A percentile compares a stretch with the other conserved stretches of the same genome.
These are phyloP conservation scores for Thuidium tamariscinum DNA, from an alignment of 225 moss, liverwort and hornwort genomes.

Conservation along the genomic window DNA sequence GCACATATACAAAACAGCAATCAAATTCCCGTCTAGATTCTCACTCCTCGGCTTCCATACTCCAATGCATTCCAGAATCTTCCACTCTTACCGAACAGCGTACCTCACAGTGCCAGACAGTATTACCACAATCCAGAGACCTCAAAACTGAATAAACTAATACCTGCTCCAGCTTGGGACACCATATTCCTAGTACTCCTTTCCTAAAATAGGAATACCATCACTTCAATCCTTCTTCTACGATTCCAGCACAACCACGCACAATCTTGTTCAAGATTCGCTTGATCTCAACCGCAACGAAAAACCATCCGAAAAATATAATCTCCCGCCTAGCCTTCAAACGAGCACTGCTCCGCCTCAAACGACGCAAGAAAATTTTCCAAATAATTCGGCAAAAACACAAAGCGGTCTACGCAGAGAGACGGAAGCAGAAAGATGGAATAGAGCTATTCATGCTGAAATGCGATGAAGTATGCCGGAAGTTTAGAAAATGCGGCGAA, in stretches of 20 bases:
- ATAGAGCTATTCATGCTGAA: background rate
- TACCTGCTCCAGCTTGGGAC: background rate
- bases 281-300: background rate
- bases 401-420: background rate
- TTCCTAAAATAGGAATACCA: background rate
- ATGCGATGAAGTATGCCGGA: background rate
- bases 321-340: background rate
- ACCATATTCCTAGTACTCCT: background rate
- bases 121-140: background rate
- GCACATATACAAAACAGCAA: background rate
- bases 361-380: background rate
- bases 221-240: background rate
- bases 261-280: background rate
- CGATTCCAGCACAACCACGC: background rate
- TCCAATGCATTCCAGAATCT: background rate
- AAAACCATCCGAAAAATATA: background rate
- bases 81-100: background rate
- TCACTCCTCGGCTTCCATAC: background rate
- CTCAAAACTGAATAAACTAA: background rate
- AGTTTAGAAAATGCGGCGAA: background rate
- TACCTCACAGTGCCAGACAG: background rate
- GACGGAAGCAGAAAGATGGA: background rate
- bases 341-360: background rate
- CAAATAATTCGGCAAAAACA: background rate
- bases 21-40: background rate